Percentiles rank a stretch among this genome's conserved stretches.
Evolutionary conservation across 2,329 filamentous ascomycete genomes (phyloP).

Genomic region (Davidsoniella neocaledoniae): DNA sequence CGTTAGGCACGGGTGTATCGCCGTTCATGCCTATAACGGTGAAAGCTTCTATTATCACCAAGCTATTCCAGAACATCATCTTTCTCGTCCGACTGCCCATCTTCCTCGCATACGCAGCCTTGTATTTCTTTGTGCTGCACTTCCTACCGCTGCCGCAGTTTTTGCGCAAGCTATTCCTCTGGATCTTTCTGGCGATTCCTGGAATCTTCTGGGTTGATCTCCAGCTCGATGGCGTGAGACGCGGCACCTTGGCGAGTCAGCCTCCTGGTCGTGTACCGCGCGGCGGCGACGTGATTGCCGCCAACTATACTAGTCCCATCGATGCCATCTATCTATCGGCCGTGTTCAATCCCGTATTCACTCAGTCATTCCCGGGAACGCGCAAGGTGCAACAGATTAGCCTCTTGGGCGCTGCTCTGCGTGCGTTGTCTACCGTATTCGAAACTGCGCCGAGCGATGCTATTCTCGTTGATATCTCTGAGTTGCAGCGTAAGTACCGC

Average conservation of each 20-base stretch:
- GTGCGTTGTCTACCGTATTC: slow-evolving; percentile 48
- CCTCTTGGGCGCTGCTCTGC: slow-evolving; percentile 56
- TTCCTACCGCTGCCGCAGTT: slow-evolving; percentile 51
- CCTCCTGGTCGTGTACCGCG: slow-evolving; percentile 59
- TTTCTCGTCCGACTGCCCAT: slow-evolving; percentile 70
- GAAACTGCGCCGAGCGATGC: slow-evolving; percentile 28
- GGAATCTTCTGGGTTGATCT: slow-evolving; percentile 98
- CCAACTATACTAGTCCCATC: slow-evolving; percentile 81
- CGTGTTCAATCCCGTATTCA: slow-evolving; percentile 93
- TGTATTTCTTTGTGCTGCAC: slow-evolving; percentile 70
- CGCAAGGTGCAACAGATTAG: slow-evolving; percentile 60
- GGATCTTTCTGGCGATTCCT: slow-evolving; percentile 72
- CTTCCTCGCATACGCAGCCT: slow-evolving; percentile 46
- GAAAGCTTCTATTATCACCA: slow-evolving; percentile 38
- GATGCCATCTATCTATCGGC: slow-evolving; percentile 88
- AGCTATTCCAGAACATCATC: slow-evolving; percentile 50
- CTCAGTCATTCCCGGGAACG: slow-evolving; percentile 60
- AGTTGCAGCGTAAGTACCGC: slow-evolving; percentile 51
- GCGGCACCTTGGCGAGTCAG: slow-evolving; percentile 67
- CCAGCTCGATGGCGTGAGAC: slow-evolving; percentile 92
- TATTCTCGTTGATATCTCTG: slow-evolving; percentile 41
- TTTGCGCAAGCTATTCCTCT: slow-evolving; percentile 68
- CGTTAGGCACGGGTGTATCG: slow-evolving; percentile 76
- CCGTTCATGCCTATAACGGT: slow-evolving; percentile 77
- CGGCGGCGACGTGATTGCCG: slow-evolving; percentile 67